Evolutionary conservation across 2,329 filamentous ascomycete genomes (phyloP), one percentile per base, ranked within the genome.

Genomic region (Claviceps cyperi): DNA sequence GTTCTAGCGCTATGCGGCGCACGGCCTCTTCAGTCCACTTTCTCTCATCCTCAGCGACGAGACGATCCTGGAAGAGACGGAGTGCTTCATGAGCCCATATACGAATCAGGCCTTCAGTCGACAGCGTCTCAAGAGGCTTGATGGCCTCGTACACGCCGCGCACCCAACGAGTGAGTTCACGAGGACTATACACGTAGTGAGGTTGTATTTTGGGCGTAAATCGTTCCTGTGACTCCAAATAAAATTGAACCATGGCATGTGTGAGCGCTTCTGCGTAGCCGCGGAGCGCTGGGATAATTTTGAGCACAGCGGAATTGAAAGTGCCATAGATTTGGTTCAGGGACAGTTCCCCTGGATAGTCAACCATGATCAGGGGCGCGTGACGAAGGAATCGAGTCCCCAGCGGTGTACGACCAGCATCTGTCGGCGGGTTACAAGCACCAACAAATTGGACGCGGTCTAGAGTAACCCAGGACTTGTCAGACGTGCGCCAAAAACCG

Each of bases 361-460:
- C 92, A 41, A 99, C 94, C 94, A 99, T 98, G 68, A 99, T 86
- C 50, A 99, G 79, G n/a, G 92, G 92, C 15, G 92, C 89, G 66
- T 99, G 94, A 52, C 94, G 82, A 56, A 99, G 76, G 78, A 98
- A 99, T 58, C 92, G 79, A 47, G 88, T 81, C 43, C 88, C 92
- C 73, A 99, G 83, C 0, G 92, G 85, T 13, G 92, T 97, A 77
- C 92, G 89, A 24, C 92, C 92, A 58, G 90, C 90, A 69, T 98
- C 94, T 0, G 92, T 97, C 0, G 92, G 92, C 59, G 92, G 94
- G 68, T 99, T 99, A 66, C 92, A 99, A 60, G 92, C 92, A 59
- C 92, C 92, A 49, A 99, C 94, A 58, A 99, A 99, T 63, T 99
- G 92, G 60, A 99, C 97, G 43, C 94, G 85, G 63, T 98, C 94